Evolutionary conservation across 2,329 filamentous ascomycete species (phyloP).

Genomic region (Eutypella sp.): DNA sequence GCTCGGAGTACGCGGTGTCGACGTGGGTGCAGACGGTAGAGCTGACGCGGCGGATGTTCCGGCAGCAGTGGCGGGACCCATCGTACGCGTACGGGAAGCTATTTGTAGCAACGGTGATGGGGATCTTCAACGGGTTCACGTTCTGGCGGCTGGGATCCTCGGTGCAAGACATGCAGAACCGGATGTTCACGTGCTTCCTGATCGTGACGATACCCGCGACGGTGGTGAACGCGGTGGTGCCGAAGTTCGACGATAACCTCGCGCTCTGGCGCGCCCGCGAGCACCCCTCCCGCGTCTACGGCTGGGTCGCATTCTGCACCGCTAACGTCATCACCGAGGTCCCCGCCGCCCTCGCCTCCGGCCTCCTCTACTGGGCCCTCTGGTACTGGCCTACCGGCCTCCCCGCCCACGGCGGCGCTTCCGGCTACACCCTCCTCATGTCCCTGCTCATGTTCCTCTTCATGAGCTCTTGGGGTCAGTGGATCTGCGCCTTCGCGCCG

Average conservation of each 20-base stretch:
- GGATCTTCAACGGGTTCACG: slow-evolving; percentile 76
- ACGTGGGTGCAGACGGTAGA: slow-evolving; percentile 57
- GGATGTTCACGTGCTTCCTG: slow-evolving; percentile 69
- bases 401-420: slow-evolving; percentile 56
- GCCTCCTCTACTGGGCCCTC: slow-evolving; percentile 64
- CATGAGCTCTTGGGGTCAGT: slow-evolving; percentile 72
- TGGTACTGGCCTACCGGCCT: slow-evolving; percentile 77
- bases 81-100: slow-evolving; percentile 74
- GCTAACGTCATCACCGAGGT: slow-evolving; percentile 70
- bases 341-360: slow-evolving; percentile 60
- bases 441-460: slow-evolving; percentile 73
- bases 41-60: slow-evolving; percentile 66
- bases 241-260: slow-evolving; percentile 74
- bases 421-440: slow-evolving; percentile 77
- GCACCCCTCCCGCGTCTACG: slow-evolving; percentile 69
- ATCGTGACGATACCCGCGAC: slow-evolving; percentile 64
- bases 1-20: slow-evolving; percentile 61
- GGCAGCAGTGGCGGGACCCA: slow-evolving; percentile 70
- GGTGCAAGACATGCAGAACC: slow-evolving; percentile 66
- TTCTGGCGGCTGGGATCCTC: slow-evolving; percentile 66
- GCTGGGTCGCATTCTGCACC: slow-evolving; percentile 71
- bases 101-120: slow-evolving; percentile 65
- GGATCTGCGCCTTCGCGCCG: slow-evolving; percentile 78
- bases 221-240: slow-evolving; percentile 67
- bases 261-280: slow-evolving; percentile 70